Base-by-base conservation (phyloP, 129 eudicot species). In the Cynara cardunculus region DNA sequence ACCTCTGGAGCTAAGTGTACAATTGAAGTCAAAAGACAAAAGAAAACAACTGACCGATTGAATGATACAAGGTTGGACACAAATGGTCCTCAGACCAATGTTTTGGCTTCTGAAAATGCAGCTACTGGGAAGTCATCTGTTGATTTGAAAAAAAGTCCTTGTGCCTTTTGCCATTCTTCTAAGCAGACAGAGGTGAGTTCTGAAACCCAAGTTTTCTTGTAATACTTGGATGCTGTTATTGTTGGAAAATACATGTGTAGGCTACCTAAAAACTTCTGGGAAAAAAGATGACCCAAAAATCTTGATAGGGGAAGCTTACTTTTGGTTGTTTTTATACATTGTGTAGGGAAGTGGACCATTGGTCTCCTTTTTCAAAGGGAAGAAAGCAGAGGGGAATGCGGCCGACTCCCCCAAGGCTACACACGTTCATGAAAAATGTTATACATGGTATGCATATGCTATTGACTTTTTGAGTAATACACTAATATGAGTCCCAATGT, bases 81-180 rank as follows among this genome's bases (percentile, higher is more conserved):
- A 19, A 72, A 69, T 35, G 76, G 46, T 19, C 49, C 75, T 61
- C 79, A 82, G 70, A 49, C 82, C 34, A 72, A 39, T 64, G 53
- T 21, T 18, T 39, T 68, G 24, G 61, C 14, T 39, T 67, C 69
- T 28, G 84, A 80, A 30, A 78, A 71, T 44, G 76, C 66, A 44
- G 78, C 73, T 21, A 53, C 37, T 66, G 80, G 53, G 66, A 78
- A 85, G 32, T 32, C 70, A 5, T 66, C 70, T 22, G 84, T 61
- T 28, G 75, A 59, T 64, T 84, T 71, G 31, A 76, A 32, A 68
- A 80, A 26, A 61, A 84, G 78, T 64, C 69, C 82, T 77, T 95
- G 99, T 76, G 97, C 87, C 19, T 92, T 95, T 78, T 95, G 99
- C 85, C 91, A 89, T 83, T 79, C 93, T 41, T 84, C 89, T 44